Evolutionary conservation across 306 rosid genomes (phyloP).

Genomic region (Malus orientalis): DNA sequence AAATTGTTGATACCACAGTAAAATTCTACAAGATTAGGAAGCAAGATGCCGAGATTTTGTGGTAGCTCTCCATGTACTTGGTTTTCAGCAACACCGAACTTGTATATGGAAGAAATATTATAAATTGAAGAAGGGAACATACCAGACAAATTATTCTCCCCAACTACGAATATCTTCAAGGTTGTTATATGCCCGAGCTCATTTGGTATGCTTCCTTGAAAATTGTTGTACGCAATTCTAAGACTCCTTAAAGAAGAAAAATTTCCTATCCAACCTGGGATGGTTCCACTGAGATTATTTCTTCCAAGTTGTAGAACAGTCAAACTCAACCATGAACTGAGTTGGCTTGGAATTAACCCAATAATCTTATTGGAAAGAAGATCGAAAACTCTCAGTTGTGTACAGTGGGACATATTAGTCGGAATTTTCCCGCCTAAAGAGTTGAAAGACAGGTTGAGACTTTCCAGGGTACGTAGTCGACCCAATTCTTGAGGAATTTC

Average conservation of each 20-base stretch:
- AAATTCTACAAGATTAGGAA: background rate
- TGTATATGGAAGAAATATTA: background rate
- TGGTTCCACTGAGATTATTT: background rate
- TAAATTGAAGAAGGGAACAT: background rate
- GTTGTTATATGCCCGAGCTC: background rate
- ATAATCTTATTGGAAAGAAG: too few relatives aligned
- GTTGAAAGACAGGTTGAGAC: too few relatives aligned
- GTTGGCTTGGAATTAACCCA: background rate
- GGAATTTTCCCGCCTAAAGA: too few relatives aligned
- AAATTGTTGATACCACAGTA: background rate
- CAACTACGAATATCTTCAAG: accelerated
- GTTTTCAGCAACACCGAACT: accelerated
- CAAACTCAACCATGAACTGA: background rate
- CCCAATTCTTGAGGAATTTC: too few relatives aligned
- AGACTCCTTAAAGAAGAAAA: background rate
- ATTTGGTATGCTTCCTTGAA: background rate
- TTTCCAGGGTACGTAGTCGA: too few relatives aligned
- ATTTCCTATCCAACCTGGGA: background rate
- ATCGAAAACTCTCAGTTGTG: too few relatives aligned
- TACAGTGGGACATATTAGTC: too few relatives aligned
- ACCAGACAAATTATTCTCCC: background rate
- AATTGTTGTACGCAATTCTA: background rate
- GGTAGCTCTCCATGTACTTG: background rate
- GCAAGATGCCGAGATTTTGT: background rate
- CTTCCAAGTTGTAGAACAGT: accelerated